Base-by-base conservation (phyloP, 352 stramenopile species). In the Phytophthora palmivora region DNA sequence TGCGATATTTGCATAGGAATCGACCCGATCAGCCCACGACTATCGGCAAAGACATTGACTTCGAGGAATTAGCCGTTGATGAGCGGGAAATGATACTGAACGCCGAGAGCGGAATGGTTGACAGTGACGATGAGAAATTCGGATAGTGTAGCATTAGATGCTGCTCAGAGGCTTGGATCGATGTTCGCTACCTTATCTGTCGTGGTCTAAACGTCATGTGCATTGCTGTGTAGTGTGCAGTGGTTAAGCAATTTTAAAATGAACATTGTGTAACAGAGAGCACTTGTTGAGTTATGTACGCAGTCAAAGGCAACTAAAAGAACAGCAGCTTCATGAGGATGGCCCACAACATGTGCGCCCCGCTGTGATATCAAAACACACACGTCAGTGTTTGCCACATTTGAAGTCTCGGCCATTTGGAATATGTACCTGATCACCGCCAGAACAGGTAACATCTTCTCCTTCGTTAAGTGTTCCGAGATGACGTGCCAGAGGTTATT, bases 321-420 rank as follows among this genome's bases (percentile, higher is more conserved):
- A 96, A 96, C 22, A 93, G 63, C 34, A 96, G 70, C 68, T 96
- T 96, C 76, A 96, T 87, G 42, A 92, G 59, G 48, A 93, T 84
- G 5, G 83, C 80, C 87, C 87, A 96, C 36, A 91, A 50, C 63
- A 96, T 72, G 72, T 96, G 86, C 51, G 77, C 80, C 19, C 82
- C 79, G 34, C 87, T 95, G 60, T 8, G 33, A 49, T 58, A 42
- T 18, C 44, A 60, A 51, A 53, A 42, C 15, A 42, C 18, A 64
- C 37, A 21, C 28, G 11, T 66, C 22, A 67, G 28, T 14, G 39
- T 30, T 50, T 14, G 5, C 19, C 1, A 45, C 6, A 11, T 4
- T 24, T 22, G 9, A 50, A 28, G 12, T 7, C 1, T n/a, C 18
- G 6, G 10, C n/a, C 21, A 52, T 24, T 16, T 1, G 6, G 36